These are phyloP conservation scores for Inga laurina DNA, from an alignment of 306 rosid species.

Conservation along the genomic window DNA sequence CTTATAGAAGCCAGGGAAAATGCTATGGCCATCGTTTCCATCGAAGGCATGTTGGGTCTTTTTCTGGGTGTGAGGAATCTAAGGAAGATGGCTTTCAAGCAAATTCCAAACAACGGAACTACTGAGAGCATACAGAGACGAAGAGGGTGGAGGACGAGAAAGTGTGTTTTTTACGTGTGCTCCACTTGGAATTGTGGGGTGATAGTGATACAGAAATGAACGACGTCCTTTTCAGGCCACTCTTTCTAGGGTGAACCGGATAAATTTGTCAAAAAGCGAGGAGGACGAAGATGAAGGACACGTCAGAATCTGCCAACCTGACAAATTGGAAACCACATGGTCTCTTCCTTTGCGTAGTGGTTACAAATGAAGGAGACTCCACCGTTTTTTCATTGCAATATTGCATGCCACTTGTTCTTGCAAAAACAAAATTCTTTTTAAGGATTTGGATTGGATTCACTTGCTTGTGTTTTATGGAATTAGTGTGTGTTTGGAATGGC, in stretches of 20 bases:
- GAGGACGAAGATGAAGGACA: neutral
- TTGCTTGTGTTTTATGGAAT: neutral
- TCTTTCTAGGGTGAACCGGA: neutral
- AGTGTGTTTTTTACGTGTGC: neutral
- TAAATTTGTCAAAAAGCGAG: neutral
- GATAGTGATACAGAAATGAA: neutral
- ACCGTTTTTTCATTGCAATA: neutral
- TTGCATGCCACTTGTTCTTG: neutral
- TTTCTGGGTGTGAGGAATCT: neutral
- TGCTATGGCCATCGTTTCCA: neutral
- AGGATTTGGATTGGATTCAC: neutral
- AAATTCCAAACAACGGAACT: conserved; percentile 6
- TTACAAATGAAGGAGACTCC: neutral
- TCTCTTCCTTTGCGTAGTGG: neutral
- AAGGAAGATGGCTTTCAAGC: conserved; percentile 20
- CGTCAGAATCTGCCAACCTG: neutral
- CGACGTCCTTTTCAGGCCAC: neutral
- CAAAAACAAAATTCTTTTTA: neutral
- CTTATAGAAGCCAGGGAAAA: conserved; percentile 4
- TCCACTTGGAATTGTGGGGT: neutral
- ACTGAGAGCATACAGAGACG: conserved; percentile 1
- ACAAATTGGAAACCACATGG: neutral
- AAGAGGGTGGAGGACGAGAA: neutral
- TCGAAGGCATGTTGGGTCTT: neutral
- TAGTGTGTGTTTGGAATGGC: too few relatives aligned